phyloP scores from a whole-genome alignment of 257 asterid species.

The Cordia subcordata region DNA sequence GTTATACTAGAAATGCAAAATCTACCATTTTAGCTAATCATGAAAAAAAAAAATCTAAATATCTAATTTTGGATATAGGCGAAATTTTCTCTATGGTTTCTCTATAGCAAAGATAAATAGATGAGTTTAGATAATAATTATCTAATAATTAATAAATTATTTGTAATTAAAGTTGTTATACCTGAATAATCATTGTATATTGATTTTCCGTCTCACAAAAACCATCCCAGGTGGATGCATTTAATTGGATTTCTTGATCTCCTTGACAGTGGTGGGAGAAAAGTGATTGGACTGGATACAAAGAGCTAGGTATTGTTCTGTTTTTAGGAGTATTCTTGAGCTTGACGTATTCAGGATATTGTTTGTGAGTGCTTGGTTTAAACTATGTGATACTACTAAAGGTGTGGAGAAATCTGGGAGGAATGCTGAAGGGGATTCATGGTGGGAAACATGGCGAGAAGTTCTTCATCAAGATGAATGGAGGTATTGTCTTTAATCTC shows the following conservation, averaged over 20 bases:
- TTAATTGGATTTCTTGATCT: slow-evolving; percentile 96
- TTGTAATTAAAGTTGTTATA: too few relatives aligned
- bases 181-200: slow-evolving; percentile 6
- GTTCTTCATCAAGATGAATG: slow-evolving; percentile 97
- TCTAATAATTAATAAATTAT: too few relatives aligned
- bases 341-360: neutral
- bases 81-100: too few relatives aligned
- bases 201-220: slow-evolving; percentile 44
- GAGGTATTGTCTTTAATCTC: slow-evolving; percentile 51
- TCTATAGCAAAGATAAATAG: too few relatives aligned
- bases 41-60: too few relatives aligned
- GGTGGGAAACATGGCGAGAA: slow-evolving; percentile 99
- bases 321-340: neutral
- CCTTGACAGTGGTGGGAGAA: slow-evolving; percentile 99
- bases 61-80: too few relatives aligned
- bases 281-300: slow-evolving; percentile 99
- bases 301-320: slow-evolving; percentile 75
- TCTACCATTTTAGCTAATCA: too few relatives aligned
- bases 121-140: too few relatives aligned
- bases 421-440: slow-evolving; percentile 91
- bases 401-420: slow-evolving; percentile 99
- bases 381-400: slow-evolving; percentile 17
- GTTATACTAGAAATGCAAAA: too few relatives aligned
- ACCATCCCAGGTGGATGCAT: slow-evolving; percentile 94
- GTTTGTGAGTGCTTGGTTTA: slow-evolving; percentile 18